A percentile compares a stretch with the other conserved stretches of the same genome.
Evolutionary conservation across 1,139 yeast species (phyloP).

Genomic region (Candida freyschussii): DNA sequence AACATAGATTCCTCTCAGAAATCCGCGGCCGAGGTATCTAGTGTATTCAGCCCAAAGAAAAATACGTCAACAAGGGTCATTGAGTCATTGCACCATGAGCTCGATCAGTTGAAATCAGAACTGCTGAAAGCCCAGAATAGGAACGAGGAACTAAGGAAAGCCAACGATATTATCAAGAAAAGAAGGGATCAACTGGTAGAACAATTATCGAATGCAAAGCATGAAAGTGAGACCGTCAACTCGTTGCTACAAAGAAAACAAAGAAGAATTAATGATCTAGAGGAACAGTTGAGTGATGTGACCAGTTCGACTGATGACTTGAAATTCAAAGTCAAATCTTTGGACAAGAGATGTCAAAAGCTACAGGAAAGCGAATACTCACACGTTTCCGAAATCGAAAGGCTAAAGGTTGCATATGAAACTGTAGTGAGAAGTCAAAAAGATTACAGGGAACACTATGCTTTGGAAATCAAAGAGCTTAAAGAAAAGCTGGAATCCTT

Average conservation of each 20-base stretch:
- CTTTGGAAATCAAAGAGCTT: conserved; percentile 31
- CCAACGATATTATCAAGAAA: conserved; percentile 41
- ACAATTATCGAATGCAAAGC: conserved; percentile 64
- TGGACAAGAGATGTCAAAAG: conserved; percentile 46
- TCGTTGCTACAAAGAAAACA: conserved; percentile 61
- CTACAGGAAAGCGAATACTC: conserved; percentile 44
- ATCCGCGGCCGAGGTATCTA: too few relatives aligned
- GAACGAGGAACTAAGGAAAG: conserved; percentile 44
- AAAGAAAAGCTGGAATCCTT: conserved; percentile 34
- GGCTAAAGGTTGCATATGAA: conserved; percentile 59
- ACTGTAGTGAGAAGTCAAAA: conserved; percentile 52
- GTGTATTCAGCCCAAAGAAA: conserved; percentile 11
- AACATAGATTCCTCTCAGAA: conserved; percentile 9
- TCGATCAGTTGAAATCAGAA: conserved; percentile 51
- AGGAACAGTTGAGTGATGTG: conserved; percentile 46
- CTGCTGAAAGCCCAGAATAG: conserved; percentile 48
- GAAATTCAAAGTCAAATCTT: conserved; percentile 42
- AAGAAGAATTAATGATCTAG: conserved; percentile 57
- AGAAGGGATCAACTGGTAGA: conserved; percentile 60
- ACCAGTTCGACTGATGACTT: conserved; percentile 41
- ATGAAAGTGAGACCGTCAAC: conserved; percentile 63
- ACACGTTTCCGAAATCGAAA: conserved; percentile 49
- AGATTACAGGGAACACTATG: conserved; percentile 53
- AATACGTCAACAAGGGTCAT: conserved; percentile 38
- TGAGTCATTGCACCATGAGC: conserved; percentile 51